These are phyloP conservation scores for Centaurea solstitialis DNA, from an alignment of 129 eudicot species.

Conservation along the genomic window DNA sequence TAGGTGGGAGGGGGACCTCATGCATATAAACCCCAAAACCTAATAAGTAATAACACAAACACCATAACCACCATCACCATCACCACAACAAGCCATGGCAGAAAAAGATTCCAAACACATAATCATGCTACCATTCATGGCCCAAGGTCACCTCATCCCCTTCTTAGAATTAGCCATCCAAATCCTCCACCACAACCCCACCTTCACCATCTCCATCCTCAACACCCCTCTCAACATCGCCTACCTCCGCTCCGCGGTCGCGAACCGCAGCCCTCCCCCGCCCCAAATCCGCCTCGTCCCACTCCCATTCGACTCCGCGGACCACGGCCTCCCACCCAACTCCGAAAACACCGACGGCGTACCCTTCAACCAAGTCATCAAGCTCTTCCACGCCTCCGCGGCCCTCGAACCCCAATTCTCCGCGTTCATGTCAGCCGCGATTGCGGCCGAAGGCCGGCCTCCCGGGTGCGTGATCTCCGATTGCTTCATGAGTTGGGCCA, in stretches of 20 bases:
- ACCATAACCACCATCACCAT: not conserved
- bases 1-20: no score
- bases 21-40: not conserved
- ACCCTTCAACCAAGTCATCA: conserved; percentile 31
- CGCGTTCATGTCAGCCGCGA: conserved; percentile 20
- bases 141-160: conserved; percentile 68
- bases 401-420: conserved; percentile 45
- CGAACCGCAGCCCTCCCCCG: conserved; percentile 20
- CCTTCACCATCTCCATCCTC: conserved; percentile 46
- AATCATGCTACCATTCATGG: conserved; percentile 63
- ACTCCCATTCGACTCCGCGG: conserved; percentile 50
- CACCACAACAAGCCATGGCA: not conserved
- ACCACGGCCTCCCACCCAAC: conserved; percentile 61
- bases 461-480: conserved; percentile 69
- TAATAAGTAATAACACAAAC: not conserved
- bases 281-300: conserved; percentile 36
- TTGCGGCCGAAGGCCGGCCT: conserved; percentile 27
- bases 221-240: conserved; percentile 53
- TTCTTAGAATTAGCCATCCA: conserved; percentile 49
- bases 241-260: conserved; percentile 40
- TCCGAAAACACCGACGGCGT: conserved; percentile 73
- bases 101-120: conserved; percentile 24
- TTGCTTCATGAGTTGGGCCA: conserved; percentile 70
- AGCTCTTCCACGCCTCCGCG: conserved; percentile 51
- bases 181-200: conserved; percentile 32